A percentile compares a stretch with the other conserved stretches of the same genome.
phyloP scores from a whole-genome alignment of 257 asterid species.

The Lantana camara region DNA sequence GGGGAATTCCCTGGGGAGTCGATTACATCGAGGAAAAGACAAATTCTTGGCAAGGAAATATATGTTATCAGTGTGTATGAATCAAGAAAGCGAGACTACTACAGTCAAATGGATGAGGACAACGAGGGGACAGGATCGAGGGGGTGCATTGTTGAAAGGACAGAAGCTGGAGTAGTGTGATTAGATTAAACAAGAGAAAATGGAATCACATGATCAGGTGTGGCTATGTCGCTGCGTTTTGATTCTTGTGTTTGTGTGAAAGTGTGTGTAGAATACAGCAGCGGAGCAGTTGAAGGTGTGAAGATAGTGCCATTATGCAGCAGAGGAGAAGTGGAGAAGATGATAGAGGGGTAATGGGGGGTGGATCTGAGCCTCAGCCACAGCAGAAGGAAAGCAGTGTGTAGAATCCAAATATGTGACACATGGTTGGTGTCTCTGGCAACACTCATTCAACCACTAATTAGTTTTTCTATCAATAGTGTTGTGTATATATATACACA shows the following conservation, averaged over 20 bases:
- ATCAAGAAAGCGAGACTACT: constrained; percentile 5
- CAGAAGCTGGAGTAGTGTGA: background rate
- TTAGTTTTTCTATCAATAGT: constrained; percentile 1
- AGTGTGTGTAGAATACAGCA: background rate
- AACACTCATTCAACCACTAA: constrained; percentile 15
- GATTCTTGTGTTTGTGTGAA: background rate
- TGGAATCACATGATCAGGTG: constrained; percentile 19
- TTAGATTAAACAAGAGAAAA: background rate
- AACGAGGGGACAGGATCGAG: background rate
- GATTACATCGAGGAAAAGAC: too few species aligned
- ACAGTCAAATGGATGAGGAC: background rate
- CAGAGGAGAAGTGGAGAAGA: constrained; percentile 9
- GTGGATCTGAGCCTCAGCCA: constrained; percentile 2
- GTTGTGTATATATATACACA: too few species aligned
- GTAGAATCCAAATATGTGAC: constrained; percentile 30
- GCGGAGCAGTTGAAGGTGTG: constrained; percentile 23
- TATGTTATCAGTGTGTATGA: too few species aligned
- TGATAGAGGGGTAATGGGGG: background rate
- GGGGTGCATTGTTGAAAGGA: background rate
- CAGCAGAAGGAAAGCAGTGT: background rate
- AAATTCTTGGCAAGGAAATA: too few species aligned
- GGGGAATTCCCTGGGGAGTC: too few species aligned
- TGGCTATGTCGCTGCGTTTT: too few species aligned
- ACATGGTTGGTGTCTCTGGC: constrained; percentile 40
- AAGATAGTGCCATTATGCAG: constrained; percentile 23